Evolutionary conservation across 208 protist species (phyloP).

Genomic region (Leishmania tropica): DNA sequence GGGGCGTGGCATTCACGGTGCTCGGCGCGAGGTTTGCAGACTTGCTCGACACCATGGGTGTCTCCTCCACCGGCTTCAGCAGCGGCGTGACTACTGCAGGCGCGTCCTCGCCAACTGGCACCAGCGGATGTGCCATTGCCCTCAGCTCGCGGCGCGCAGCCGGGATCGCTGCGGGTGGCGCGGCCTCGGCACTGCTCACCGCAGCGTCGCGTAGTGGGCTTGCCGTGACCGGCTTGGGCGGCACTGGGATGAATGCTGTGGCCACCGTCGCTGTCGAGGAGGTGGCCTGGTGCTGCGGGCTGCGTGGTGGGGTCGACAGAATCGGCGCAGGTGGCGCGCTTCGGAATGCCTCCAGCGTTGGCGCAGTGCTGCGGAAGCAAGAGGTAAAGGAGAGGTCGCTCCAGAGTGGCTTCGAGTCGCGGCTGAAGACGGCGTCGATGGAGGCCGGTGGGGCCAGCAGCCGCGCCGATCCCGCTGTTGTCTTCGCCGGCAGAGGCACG

Average conservation of each 20-base stretch:
- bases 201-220: slow-evolving; percentile 38
- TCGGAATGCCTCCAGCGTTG: slow-evolving; percentile 48
- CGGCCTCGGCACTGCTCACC: slow-evolving; percentile 5
- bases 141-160: background rate
- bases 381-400: slow-evolving; percentile 40
- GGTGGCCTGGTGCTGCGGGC: background rate
- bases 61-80: slow-evolving; percentile 4
- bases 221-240: slow-evolving; percentile 44
- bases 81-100: slow-evolving; percentile 3
- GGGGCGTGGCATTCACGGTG: background rate
- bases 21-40: background rate
- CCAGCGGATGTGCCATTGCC: slow-evolving; percentile 23
- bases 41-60: slow-evolving; percentile 1
- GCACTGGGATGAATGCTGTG: slow-evolving; percentile 15
- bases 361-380: slow-evolving; percentile 31
- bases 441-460: slow-evolving; percentile 26
- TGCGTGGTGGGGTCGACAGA: slow-evolving; percentile 11
- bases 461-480: background rate
- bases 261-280: slow-evolving; percentile 7
- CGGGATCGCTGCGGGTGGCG: background rate
- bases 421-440: slow-evolving; percentile 32
- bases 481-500: slow-evolving; percentile 23
- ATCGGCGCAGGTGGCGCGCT: slow-evolving; percentile 13
- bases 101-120: slow-evolving; percentile 32
- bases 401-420: slow-evolving; percentile 47